These are phyloP conservation scores for Kazachstania viticola DNA, from an alignment of 805 yeast species.

Conservation along the genomic window DNA sequence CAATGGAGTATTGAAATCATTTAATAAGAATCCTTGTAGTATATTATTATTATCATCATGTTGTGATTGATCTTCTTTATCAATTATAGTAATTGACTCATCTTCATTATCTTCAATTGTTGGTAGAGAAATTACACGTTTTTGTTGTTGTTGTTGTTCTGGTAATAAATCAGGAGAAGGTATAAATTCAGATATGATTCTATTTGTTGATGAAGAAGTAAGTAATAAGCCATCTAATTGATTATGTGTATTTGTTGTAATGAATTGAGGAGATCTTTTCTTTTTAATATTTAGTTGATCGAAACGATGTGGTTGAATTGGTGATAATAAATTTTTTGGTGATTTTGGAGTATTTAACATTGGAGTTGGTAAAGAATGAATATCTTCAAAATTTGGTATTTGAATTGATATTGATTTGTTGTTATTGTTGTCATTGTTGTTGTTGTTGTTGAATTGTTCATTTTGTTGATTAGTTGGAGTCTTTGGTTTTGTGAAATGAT, in stretches of 20 bases:
- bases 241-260: too few relatives aligned
- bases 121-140: slow-evolving; percentile 20
- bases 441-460: too few relatives aligned
- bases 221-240: too few relatives aligned
- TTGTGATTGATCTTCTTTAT: not conserved
- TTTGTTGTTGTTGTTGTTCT: too few relatives aligned
- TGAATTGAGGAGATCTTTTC: too few relatives aligned
- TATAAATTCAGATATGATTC: slow-evolving; percentile 19
- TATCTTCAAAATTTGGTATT: slow-evolving; percentile 15
- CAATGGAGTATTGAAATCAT: slow-evolving; percentile 7
- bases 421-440: too few relatives aligned
- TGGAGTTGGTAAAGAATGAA: slow-evolving; percentile 24
- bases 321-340: slow-evolving; percentile 6
- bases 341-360: slow-evolving; percentile 19
- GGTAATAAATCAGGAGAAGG: slow-evolving; percentile 10
- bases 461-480: too few relatives aligned
- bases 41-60: slow-evolving; percentile 6
- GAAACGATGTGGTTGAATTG: slow-evolving; percentile 1
- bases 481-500: too few relatives aligned
- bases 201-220: too few relatives aligned
- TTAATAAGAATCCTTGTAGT: slow-evolving; percentile 12
- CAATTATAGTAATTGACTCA: not conserved
- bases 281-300: slow-evolving; percentile 9
- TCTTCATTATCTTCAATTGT: slow-evolving; percentile 1
- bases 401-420: too few relatives aligned